Percentiles rank a stretch among this genome's conserved stretches.
Conservation (phyloP, 257 asterid species). For the Misopates orontium region DNA sequence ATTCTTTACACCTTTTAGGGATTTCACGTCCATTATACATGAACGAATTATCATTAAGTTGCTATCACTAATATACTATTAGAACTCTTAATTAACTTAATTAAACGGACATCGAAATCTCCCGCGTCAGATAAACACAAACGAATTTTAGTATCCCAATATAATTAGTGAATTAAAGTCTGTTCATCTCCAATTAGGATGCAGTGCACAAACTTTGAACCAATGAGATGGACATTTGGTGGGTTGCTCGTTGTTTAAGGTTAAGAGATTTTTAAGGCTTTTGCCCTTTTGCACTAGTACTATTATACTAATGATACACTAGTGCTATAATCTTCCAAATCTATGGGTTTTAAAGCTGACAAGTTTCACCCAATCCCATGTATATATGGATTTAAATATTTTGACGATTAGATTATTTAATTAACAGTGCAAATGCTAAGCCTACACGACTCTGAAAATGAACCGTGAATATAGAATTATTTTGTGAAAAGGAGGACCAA, state of each 20-base stretch:
- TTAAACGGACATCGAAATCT: slow-evolving; percentile 7
- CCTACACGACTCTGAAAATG: slow-evolving; percentile 33
- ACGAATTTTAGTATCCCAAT: not conserved
- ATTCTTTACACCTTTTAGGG: too few species aligned
- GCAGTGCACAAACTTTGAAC: slow-evolving; percentile 14
- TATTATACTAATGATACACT: not conserved
- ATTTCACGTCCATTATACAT: too few species aligned
- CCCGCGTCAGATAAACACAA: not conserved
- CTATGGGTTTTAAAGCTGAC: slow-evolving; percentile 39
- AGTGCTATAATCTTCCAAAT: slow-evolving; percentile 25
- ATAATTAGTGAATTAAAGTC: not conserved
- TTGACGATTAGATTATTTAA: not conserved
- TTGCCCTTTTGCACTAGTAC: slow-evolving; percentile 1
- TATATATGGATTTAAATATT: slow-evolving; percentile 13
- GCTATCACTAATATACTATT: not conserved
- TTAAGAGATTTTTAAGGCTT: slow-evolving; percentile 20
- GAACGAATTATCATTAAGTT: not conserved
- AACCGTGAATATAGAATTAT: not conserved
- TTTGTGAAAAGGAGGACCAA: slow-evolving; percentile 21
- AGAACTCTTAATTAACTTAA: too few species aligned
- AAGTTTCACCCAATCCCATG: slow-evolving; percentile 33
- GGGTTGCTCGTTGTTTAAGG: slow-evolving; percentile 32
- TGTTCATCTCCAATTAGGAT: slow-evolving; percentile 26
- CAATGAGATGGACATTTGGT: slow-evolving; percentile 30
- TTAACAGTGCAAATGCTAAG: slow-evolving; percentile 16